Evolutionary conservation across 179 eudicot species (phyloP).

Genomic region (Pouteria campechiana): DNA sequence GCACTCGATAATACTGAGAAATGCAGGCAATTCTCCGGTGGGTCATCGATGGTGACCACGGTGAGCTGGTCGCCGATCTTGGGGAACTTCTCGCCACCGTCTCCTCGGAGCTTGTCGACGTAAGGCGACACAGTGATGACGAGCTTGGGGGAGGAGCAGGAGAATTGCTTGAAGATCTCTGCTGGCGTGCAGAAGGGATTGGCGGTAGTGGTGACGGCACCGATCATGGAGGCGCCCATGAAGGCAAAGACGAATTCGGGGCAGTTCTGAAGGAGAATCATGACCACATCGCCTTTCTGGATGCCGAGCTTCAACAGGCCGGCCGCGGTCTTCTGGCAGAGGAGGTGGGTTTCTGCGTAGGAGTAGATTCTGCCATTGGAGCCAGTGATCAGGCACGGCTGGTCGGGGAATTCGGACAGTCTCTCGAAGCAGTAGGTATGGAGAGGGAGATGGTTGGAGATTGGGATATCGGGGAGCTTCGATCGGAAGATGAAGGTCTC

Average conservation of each 20-base stretch:
- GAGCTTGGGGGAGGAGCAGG: neutral
- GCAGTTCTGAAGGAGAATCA: conserved; percentile 6
- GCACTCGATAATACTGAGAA: conserved; percentile 30
- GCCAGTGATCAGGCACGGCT: neutral
- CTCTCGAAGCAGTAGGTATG: neutral
- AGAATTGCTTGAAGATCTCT: conserved; percentile 5
- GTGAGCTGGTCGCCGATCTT: conserved; percentile 14
- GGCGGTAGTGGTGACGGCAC: conserved; percentile 4
- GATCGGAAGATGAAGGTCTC: neutral
- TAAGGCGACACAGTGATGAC: conserved; percentile 1
- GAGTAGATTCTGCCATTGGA: neutral
- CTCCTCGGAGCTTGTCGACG: neutral
- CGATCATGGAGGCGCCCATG: conserved; percentile 5
- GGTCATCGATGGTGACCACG: conserved; percentile 34
- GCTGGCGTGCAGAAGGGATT: conserved; percentile 11
- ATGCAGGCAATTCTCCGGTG: conserved; percentile 30
- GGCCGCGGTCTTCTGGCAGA: neutral
- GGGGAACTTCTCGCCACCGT: neutral
- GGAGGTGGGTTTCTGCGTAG: neutral
- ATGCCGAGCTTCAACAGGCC: neutral
- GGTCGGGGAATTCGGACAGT: neutral
- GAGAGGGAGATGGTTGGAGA: neutral
- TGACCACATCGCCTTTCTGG: conserved; percentile 2
- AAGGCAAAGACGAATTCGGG: conserved; percentile 10
- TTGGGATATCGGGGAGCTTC: neutral